These are phyloP conservation scores for Camellia japonica DNA, from an alignment of 148 eudicot genomes.

Conservation along the genomic window DNA sequence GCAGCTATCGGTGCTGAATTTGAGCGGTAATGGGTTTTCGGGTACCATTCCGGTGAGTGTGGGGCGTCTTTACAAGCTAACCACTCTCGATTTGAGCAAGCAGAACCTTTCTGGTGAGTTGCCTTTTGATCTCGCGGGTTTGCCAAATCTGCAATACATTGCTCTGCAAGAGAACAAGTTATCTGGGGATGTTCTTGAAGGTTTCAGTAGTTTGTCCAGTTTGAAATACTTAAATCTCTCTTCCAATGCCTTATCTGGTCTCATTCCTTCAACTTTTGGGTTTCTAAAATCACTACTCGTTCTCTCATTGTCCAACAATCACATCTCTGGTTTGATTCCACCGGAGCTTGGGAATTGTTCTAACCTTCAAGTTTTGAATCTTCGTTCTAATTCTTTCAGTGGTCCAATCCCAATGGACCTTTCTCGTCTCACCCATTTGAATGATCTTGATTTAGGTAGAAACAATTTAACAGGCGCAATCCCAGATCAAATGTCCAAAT, in stretches of 20 bases:
- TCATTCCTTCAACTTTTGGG: constrained; percentile 63
- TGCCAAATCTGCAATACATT: constrained; percentile 65
- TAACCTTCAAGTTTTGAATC: constrained; percentile 46
- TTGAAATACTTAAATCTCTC: constrained; percentile 69
- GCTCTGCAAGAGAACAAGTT: constrained; percentile 65
- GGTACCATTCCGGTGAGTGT: constrained; percentile 56
- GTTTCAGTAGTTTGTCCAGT: constrained; percentile 69
- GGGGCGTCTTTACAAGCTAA: constrained; percentile 58
- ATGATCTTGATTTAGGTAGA: constrained; percentile 54
- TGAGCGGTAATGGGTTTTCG: constrained; percentile 62
- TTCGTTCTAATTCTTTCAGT: constrained; percentile 45
- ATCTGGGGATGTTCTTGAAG: constrained; percentile 69
- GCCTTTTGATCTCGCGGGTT: constrained; percentile 64
- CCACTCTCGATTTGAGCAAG: constrained; percentile 71
- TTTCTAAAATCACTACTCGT: constrained; percentile 44
- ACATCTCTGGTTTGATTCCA: constrained; percentile 51
- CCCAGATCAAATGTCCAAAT: constrained; percentile 49
- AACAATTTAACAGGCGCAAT: constrained; percentile 61
- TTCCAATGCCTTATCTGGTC: constrained; percentile 63
- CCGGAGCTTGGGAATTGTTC: constrained; percentile 79
- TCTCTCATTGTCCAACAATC: constrained; percentile 56
- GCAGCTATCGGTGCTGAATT: constrained; percentile 47
- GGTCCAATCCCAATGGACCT: constrained; percentile 61
- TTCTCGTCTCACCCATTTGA: constrained; percentile 46
- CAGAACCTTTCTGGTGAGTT: constrained; percentile 59